Evolutionary conservation across 2,329 filamentous ascomycete species (phyloP).

Genomic region (Neonectria magnoliae): DNA sequence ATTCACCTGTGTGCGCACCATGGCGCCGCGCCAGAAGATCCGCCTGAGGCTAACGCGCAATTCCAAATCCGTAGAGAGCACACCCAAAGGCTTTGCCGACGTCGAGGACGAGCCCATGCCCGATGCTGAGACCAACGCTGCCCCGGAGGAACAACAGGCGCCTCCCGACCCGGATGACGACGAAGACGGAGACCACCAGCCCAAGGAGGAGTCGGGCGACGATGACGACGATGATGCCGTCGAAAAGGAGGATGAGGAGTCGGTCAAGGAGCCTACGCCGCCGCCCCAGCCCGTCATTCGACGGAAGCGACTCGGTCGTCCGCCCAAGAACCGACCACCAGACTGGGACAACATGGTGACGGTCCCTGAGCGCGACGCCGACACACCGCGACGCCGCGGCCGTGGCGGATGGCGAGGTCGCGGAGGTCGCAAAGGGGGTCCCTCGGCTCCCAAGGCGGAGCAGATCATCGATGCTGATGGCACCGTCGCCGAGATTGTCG

Average conservation of each 20-base stretch:
- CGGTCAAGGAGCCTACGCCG: slow-evolving; percentile 63
- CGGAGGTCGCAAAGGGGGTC: slow-evolving; percentile 73
- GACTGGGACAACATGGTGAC: slow-evolving; percentile 77
- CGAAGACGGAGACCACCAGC: slow-evolving; percentile 61
- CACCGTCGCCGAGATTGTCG: slow-evolving; percentile 86
- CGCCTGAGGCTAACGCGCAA: slow-evolving; percentile 48
- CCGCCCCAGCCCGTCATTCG: slow-evolving; percentile 72
- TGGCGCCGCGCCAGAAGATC: slow-evolving; percentile 45
- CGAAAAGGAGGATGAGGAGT: slow-evolving; percentile 54
- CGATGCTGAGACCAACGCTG: slow-evolving; percentile 43
- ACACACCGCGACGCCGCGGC: slow-evolving; percentile 71
- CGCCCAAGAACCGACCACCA: slow-evolving; percentile 84
- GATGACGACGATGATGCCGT: slow-evolving; percentile 50
- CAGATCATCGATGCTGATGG: slow-evolving; percentile 94
- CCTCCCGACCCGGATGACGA: slow-evolving; percentile 47
- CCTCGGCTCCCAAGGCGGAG: slow-evolving; percentile 79
- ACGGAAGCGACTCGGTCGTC: slow-evolving; percentile 82
- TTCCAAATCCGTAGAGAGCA: slow-evolving; percentile 50
- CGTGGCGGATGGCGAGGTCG: slow-evolving; percentile 77
- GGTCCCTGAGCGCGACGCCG: slow-evolving; percentile 62
- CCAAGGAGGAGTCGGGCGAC: slow-evolving; percentile 61
- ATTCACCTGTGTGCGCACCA: slow-evolving; percentile 19
- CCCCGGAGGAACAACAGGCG: slow-evolving; percentile 54
- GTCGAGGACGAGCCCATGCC: slow-evolving; percentile 49
- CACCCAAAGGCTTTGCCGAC: slow-evolving; percentile 54